Base-by-base conservation (phyloP, 2,329 filamentous ascomycete genomes). In the Epichloe coenophiala region DNA sequence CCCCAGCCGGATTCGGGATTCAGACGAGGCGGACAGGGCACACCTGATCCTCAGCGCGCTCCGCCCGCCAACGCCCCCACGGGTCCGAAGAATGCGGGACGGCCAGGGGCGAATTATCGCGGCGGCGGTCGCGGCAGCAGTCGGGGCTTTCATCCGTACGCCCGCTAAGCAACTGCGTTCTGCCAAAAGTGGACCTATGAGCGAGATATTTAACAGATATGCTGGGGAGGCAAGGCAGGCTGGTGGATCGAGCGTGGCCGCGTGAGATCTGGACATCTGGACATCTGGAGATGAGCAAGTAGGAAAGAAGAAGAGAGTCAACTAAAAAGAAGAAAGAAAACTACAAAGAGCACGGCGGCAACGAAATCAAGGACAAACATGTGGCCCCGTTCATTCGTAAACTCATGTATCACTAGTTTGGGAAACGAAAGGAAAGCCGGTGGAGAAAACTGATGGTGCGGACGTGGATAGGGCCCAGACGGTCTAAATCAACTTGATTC, bases 61-160 rank as follows among this genome's bases (percentile, higher is more conserved):
- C 69, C 70, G 23, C 77, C 77, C 2, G 71, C 67, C 51, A 79
- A 78, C 56, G 80, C 93, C 5, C 93, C 93, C 0, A 98, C 93
- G 0, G 93, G 93, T 0, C 93, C 93, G 4, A 95, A 95, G 76
- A 98, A 97, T 61, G 88, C 90, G 1, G 90, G 90, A 27, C 86
- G 84, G 63, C 88, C 90, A 1, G 89, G 90, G 15, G 88, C 88
- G 2, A 95, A 95, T 69, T 97, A 96, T 66, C 84, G 91, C 40
- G 91, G 93, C 49, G 91, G 91, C 48, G 88, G 91, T 17, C 75
- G 88, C 54, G 86, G 87, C 53, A 79, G 81, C 23, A 77, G 75
- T 67, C 73, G 88, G 27, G 87, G 86, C 3, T 95, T 80, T 68
- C 88, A 94, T 64, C 88, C 88, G 35, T 95, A 95, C 68, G 66